Evolutionary conservation across 768 basidiomycete genomes (phyloP).

Genomic region (Mycena epipterygia): DNA sequence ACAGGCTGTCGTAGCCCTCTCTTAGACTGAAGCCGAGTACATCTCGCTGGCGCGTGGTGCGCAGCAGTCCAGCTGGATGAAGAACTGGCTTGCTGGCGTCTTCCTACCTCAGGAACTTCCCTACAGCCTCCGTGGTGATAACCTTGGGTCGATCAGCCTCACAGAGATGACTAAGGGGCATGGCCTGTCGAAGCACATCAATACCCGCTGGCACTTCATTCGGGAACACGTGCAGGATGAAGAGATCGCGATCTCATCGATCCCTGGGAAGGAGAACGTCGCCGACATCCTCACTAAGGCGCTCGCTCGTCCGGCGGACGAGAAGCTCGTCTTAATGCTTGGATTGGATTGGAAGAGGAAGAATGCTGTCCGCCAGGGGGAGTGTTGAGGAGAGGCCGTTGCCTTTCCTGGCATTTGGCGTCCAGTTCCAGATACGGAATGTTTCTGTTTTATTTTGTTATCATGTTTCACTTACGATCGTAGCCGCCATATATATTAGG

Average conservation of each 20-base stretch:
- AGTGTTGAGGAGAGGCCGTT: constrained; percentile 13
- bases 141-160: constrained; percentile 41
- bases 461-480: constrained; percentile 2
- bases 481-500: background rate
- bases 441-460: constrained; percentile 3
- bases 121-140: constrained; percentile 40
- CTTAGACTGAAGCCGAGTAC: too few relatives aligned
- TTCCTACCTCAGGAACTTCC: constrained; percentile 17
- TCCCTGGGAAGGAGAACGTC: background rate
- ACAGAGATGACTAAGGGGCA: constrained; percentile 27
- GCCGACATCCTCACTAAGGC: constrained; percentile 50
- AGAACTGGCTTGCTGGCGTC: constrained; percentile 24
- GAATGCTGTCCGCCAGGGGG: constrained; percentile 21
- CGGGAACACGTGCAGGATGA: constrained; percentile 27
- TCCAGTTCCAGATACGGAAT: background rate
- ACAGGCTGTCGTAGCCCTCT: too few relatives aligned
- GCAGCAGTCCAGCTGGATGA: constrained; percentile 40
- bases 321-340: background rate
- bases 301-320: constrained; percentile 12
- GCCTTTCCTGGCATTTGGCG: background rate
- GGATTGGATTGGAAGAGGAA: constrained; percentile 18
- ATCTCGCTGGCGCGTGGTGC: too few relatives aligned
- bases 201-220: constrained; percentile 31
- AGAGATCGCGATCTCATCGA: constrained; percentile 4
- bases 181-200: constrained; percentile 32